Evolutionary conservation across 768 basidiomycete species (phyloP).

Genomic region (Leccinum imitatum): DNA sequence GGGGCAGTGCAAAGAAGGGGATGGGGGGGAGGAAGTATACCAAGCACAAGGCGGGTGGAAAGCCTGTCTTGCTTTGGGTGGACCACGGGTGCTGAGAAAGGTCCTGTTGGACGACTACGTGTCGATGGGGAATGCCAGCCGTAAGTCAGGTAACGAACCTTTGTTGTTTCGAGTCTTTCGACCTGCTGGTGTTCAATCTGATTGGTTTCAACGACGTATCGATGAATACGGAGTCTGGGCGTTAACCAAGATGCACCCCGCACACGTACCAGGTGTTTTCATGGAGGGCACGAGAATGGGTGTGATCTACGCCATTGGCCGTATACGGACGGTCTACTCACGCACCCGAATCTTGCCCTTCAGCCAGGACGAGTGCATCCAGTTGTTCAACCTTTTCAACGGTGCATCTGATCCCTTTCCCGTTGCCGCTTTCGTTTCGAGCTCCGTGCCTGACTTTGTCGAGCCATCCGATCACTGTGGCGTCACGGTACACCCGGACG

Average conservation of each 20-base stretch:
- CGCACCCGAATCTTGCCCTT: no score
- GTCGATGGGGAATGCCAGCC: conserved; percentile 36
- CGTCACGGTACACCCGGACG: no score
- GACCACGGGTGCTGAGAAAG: conserved; percentile 60
- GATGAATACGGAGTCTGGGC: conserved; percentile 73
- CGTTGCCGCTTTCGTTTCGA: no score
- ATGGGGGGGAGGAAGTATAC: conserved; percentile 28
- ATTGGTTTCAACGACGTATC: conserved; percentile 61
- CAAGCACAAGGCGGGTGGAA: conserved; percentile 29
- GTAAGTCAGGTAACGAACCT: conserved; percentile 30
- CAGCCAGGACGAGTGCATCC: no score
- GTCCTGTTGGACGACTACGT: conserved; percentile 33
- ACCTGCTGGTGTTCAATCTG: background rate
- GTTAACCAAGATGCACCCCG: conserved; percentile 77
- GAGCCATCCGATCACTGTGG: no score
- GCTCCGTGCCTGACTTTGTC: no score
- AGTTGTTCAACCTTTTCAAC: no score
- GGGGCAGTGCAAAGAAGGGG: conserved; percentile 26
- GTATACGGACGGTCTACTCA: no score
- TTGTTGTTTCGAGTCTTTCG: background rate
- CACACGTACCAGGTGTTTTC: conserved; percentile 51
- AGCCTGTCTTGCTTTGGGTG: conserved; percentile 56
- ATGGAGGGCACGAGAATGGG: conserved; percentile 9
- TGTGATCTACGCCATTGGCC: no score
- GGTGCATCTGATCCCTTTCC: no score